phyloP scores from a whole-genome alignment of 2,329 filamentous ascomycete species.

The Bimuria novae-zelandiae region DNA sequence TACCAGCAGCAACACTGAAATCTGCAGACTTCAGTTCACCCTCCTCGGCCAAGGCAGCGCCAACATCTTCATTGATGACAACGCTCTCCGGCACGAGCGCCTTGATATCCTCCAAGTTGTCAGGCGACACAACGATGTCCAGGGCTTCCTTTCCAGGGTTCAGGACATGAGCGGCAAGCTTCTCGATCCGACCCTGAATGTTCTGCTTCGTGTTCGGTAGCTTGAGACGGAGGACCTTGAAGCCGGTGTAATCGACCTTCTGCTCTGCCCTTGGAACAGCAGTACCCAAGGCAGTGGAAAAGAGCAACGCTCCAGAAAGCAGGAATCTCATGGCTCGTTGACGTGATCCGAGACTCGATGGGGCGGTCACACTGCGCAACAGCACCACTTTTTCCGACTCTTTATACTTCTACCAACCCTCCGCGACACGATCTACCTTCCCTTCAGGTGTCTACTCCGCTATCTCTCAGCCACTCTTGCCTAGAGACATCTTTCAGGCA shows the following conservation, averaged over 20 bases:
- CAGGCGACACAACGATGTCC: conserved; percentile 43
- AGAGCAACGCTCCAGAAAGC: conserved; percentile 31
- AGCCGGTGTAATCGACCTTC: conserved; percentile 44
- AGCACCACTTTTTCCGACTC: not conserved
- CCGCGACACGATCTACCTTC: not conserved
- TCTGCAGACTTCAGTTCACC: conserved; percentile 31
- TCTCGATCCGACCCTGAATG: conserved; percentile 35
- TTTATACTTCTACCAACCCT: not conserved
- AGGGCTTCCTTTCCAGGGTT: conserved; percentile 38
- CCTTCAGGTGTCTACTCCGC: conserved; percentile 6
- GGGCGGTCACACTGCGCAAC: conserved; percentile 1
- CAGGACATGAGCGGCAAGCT: conserved; percentile 38
- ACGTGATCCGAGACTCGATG: not conserved
- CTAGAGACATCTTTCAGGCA: conserved; percentile 24
- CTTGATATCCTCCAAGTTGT: conserved; percentile 36
- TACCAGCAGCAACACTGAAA: conserved; percentile 35
- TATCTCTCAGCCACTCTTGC: conserved; percentile 2
- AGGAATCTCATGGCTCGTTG: conserved; percentile 34
- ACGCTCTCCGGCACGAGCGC: conserved; percentile 32
- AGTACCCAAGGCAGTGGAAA: conserved; percentile 27
- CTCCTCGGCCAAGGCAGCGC: conserved; percentile 39
- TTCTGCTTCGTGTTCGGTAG: conserved; percentile 24
- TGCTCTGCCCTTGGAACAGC: conserved; percentile 32
- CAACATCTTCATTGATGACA: conserved; percentile 42
- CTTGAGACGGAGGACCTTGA: conserved; percentile 40